These are phyloP conservation scores for Aphanomyces cochlioides DNA, from an alignment of 352 stramenopile genomes.

Conservation along the genomic window DNA sequence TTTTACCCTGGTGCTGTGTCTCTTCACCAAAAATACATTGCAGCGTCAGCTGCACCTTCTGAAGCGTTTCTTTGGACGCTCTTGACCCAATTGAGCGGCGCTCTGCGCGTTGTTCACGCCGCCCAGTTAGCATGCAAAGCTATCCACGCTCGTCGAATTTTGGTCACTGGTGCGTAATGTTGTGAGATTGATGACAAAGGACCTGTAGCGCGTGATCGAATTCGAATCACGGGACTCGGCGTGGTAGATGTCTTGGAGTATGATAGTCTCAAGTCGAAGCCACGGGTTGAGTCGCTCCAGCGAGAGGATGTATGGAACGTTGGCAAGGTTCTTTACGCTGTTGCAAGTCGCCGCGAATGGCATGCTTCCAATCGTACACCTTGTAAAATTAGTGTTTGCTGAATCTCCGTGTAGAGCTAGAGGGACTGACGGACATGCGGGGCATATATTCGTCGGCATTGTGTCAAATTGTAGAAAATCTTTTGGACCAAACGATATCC, in stretches of 20 bases:
- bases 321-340: conserved; percentile 36
- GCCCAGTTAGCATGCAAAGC: conserved; percentile 54
- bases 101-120: conserved; percentile 44
- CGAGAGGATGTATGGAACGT: conserved; percentile 63
- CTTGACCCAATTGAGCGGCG: conserved; percentile 22
- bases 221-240: conserved; percentile 73
- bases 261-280: conserved; percentile 52
- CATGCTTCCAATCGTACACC: conserved; percentile 16
- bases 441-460: neutral
- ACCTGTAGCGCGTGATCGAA: conserved; percentile 39
- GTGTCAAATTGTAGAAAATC: conserved; percentile 2
- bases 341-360: conserved; percentile 28
- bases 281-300: conserved; percentile 50
- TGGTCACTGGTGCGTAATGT: conserved; percentile 45
- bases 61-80: conserved; percentile 27
- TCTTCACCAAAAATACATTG: conserved; percentile 26
- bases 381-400: neutral
- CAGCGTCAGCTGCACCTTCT: neutral
- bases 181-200: conserved; percentile 7
- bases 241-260: conserved; percentile 85
- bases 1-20: conserved; percentile 26
- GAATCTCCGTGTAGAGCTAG: neutral
- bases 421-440: neutral
- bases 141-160: conserved; percentile 63
- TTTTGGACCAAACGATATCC: neutral